Percentiles rank a stretch among this genome's conserved stretches.
phyloP scores from a whole-genome alignment of 2,329 filamentous ascomycete species.

The Ambrosiella xylebori region DNA sequence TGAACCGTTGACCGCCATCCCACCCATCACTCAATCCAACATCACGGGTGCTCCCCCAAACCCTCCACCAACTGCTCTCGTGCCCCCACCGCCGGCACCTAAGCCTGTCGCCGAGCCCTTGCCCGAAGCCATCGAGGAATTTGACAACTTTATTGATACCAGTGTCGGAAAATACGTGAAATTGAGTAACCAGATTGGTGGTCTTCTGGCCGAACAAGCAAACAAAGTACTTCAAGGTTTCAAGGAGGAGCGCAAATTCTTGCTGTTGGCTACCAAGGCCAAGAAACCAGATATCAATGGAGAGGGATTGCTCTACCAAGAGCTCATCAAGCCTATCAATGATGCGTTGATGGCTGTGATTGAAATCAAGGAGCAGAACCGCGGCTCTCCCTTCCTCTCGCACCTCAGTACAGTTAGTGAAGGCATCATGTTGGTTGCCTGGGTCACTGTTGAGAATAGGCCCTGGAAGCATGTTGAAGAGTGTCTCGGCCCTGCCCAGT shows the following conservation, averaged over 20 bases:
- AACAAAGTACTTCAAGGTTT: constrained; percentile 47
- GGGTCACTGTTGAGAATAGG: constrained; percentile 71
- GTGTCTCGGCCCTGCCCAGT: constrained; percentile 67
- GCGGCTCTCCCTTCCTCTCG: constrained; percentile 56
- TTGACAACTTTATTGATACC: constrained; percentile 58
- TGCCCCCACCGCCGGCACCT: constrained; percentile 17
- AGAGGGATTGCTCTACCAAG: constrained; percentile 49
- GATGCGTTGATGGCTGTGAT: constrained; percentile 62
- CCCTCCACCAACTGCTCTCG: constrained; percentile 15
- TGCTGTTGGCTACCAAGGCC: constrained; percentile 74
- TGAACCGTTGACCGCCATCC: constrained; percentile 14
- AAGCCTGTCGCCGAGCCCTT: constrained; percentile 36
- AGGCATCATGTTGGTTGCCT: constrained; percentile 74
- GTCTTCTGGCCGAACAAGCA: constrained; percentile 61
- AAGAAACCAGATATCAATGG: constrained; percentile 66
- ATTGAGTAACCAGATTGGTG: constrained; percentile 61
- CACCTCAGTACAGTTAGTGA: constrained; percentile 79
- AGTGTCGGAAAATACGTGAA: constrained; percentile 65
- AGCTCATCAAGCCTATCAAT: constrained; percentile 75
- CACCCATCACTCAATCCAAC: neutral
- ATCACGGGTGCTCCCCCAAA: neutral
- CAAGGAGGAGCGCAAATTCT: constrained; percentile 68
- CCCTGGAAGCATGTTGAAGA: constrained; percentile 77
- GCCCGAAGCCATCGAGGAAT: constrained; percentile 70
- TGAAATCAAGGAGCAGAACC: constrained; percentile 67